Conservation (phyloP, 495 filamentous ascomycete species). For the Penicillium bovifimosum region DNA sequence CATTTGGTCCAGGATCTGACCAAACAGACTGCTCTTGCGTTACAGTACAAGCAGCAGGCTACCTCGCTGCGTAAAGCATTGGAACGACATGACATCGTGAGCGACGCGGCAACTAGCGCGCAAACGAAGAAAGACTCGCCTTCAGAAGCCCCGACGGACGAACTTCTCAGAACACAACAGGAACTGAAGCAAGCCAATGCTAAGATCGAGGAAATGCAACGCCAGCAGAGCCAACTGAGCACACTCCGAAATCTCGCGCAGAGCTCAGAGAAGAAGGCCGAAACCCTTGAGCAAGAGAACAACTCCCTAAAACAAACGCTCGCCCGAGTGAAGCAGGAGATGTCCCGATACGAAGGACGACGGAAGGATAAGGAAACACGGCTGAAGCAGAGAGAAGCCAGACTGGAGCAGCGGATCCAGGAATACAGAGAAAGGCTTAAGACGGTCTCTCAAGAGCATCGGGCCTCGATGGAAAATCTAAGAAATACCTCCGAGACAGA, state of each 20-base stretch:
- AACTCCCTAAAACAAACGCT: conserved; percentile 46
- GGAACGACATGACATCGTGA: conserved; percentile 45
- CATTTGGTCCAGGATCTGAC: conserved; percentile 53
- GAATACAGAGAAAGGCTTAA: conserved; percentile 42
- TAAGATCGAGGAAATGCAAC: conserved; percentile 58
- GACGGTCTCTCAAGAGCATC: conserved; percentile 30
- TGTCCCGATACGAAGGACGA: conserved; percentile 46
- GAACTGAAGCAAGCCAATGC: conserved; percentile 53
- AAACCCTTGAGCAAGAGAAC: conserved; percentile 54
- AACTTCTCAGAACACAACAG: conserved; percentile 37
- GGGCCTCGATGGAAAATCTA: conserved; percentile 35
- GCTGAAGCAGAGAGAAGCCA: conserved; percentile 44
- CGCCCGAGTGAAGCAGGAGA: conserved; percentile 49
- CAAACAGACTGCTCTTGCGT: conserved; percentile 60
- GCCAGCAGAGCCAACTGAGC: conserved; percentile 43
- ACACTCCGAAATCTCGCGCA: conserved; percentile 50
- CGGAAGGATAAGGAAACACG: conserved; percentile 49
- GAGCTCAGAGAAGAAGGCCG: conserved; percentile 61
- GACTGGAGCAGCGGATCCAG: conserved; percentile 42
- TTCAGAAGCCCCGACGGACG: conserved; percentile 36
- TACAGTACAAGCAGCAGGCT: conserved; percentile 63
- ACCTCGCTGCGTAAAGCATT: conserved; percentile 51
- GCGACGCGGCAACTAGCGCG: conserved; percentile 35
- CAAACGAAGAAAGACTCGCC: conserved; percentile 46
- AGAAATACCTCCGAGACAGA: conserved; percentile 31